phyloP scores from a whole-genome alignment of 1,284 basidiomycete genomes.

The Gymnopus androsaceus region DNA sequence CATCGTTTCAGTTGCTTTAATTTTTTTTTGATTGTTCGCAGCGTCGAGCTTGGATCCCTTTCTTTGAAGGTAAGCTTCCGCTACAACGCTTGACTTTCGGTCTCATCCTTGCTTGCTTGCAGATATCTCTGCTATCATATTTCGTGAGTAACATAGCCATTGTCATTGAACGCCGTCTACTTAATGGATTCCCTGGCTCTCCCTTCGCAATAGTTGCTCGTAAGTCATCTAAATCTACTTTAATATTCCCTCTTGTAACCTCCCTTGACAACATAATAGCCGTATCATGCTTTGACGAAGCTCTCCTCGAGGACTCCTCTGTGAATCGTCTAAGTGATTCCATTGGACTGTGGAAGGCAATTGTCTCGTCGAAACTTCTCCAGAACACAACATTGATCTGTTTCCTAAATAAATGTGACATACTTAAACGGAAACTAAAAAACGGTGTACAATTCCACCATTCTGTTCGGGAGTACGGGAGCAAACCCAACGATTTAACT shows the following conservation, averaged over 20 bases:
- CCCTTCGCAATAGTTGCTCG: slow-evolving; percentile 37
- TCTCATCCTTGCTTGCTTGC: too few species aligned
- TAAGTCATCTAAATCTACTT: slow-evolving; percentile 17
- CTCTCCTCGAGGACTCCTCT: slow-evolving; percentile 55
- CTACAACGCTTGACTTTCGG: too few species aligned
- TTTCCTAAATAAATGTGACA: slow-evolving; percentile 70
- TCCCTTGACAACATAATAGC: slow-evolving; percentile 40
- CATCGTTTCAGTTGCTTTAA: slow-evolving; percentile 2
- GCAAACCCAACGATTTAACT: slow-evolving; percentile 29
- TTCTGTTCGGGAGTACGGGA: slow-evolving; percentile 35
- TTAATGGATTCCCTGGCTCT: neutral
- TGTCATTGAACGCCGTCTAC: too few species aligned
- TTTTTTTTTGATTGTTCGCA: slow-evolving; percentile 21
- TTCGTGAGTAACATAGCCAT: slow-evolving; percentile 36
- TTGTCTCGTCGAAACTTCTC: slow-evolving; percentile 58
- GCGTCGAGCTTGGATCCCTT: slow-evolving; percentile 65
- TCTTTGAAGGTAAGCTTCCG: too few species aligned
- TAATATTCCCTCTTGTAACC: neutral
- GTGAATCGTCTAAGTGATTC: slow-evolving; percentile 71
- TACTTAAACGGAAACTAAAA: slow-evolving; percentile 41
- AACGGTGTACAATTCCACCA: slow-evolving; percentile 32
- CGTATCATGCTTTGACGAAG: slow-evolving; percentile 67
- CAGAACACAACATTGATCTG: slow-evolving; percentile 58
- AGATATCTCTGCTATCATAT: slow-evolving; percentile 67
- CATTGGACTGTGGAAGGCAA: slow-evolving; percentile 62